A percentile compares a stretch with the other conserved stretches of the same genome.
These are phyloP conservation scores for Trametes gibbosa DNA, from an alignment of 768 basidiomycete genomes.

Conservation along the genomic window DNA sequence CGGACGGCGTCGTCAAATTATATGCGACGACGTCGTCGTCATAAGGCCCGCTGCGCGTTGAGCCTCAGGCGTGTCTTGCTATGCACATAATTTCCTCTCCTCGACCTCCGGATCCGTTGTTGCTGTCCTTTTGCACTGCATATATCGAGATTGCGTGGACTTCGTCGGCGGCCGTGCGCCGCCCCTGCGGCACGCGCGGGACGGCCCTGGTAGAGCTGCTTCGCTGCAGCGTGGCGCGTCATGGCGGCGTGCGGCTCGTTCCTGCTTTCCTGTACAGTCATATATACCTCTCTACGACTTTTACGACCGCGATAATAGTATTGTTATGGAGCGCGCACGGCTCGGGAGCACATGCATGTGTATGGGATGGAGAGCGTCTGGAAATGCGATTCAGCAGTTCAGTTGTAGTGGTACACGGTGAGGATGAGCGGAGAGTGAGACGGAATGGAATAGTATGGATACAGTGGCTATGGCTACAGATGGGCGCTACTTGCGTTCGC, in stretches of 20 bases:
- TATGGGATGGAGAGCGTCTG: not conserved
- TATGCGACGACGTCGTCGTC: conserved; percentile 74
- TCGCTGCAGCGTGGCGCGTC: not conserved
- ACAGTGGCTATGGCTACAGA: conserved; percentile 40
- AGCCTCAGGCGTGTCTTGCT: not conserved
- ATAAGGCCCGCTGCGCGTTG: conserved; percentile 41
- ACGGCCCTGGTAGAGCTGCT: not conserved
- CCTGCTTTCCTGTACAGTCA: conserved; percentile 23
- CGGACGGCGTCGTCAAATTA: conserved; percentile 90
- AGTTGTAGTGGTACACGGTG: not conserved
- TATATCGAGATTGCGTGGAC: conserved; percentile 7
- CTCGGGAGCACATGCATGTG: not conserved
- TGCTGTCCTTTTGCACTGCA: not conserved
- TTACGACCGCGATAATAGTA: conserved; percentile 25
- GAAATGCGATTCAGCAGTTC: too few relatives aligned
- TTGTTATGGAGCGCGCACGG: conserved; percentile 15
- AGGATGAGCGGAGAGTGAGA: too few relatives aligned
- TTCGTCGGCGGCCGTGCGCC: not conserved
- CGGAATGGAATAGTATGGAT: conserved; percentile 36
- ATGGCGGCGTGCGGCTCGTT: conserved; percentile 10
- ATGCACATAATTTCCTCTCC: not conserved
- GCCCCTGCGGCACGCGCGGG: not conserved
- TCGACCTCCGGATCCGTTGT: not conserved
- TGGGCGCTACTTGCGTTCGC: too few relatives aligned
- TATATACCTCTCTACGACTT: conserved; percentile 31